These are phyloP conservation scores for Epichloe coenophiala DNA, from an alignment of 2,329 filamentous ascomycete species.

Conservation along the genomic window DNA sequence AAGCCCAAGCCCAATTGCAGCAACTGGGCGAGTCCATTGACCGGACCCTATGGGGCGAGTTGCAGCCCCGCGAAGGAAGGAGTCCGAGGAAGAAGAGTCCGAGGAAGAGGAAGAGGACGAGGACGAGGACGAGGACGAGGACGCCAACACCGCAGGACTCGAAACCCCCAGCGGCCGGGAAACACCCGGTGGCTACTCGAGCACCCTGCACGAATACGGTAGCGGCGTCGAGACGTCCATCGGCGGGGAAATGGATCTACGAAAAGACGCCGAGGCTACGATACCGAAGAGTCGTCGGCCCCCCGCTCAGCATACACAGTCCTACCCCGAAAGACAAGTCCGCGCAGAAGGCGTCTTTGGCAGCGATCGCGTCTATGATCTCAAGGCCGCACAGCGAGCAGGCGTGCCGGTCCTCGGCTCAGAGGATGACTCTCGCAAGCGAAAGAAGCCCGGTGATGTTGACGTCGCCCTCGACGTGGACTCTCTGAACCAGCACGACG, in stretches of 20 bases:
- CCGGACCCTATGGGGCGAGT: conserved; percentile 79
- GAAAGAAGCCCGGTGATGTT: conserved; percentile 93
- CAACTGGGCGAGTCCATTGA: conserved; percentile 65
- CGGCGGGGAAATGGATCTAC: conserved; percentile 77
- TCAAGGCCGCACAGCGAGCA: conserved; percentile 40
- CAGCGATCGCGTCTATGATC: conserved; percentile 84
- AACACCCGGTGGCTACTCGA: conserved; percentile 69
- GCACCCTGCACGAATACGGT: conserved; percentile 66
- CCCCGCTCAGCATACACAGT: conserved; percentile 79
- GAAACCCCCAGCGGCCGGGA: conserved; percentile 64
- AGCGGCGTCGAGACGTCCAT: conserved; percentile 59
- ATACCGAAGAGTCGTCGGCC: conserved; percentile 67
- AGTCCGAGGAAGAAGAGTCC: conserved; percentile 60
- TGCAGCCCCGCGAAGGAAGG: conserved; percentile 72
- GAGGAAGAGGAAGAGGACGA: conserved; percentile 44
- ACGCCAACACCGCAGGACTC: conserved; percentile 50
- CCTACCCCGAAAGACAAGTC: conserved; percentile 75
- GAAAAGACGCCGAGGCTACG: conserved; percentile 71
- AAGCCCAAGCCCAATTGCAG: conserved; percentile 24
- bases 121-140: conserved; percentile 31
- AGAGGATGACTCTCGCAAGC: conserved; percentile 65
- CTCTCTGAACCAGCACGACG: conserved; percentile 58
- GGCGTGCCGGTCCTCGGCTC: conserved; percentile 62
- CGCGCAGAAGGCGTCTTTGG: conserved; percentile 90
- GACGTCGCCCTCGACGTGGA: conserved; percentile 88